Base-by-base conservation (phyloP, 805 yeast species). In the Suhomyces canberraensis region DNA sequence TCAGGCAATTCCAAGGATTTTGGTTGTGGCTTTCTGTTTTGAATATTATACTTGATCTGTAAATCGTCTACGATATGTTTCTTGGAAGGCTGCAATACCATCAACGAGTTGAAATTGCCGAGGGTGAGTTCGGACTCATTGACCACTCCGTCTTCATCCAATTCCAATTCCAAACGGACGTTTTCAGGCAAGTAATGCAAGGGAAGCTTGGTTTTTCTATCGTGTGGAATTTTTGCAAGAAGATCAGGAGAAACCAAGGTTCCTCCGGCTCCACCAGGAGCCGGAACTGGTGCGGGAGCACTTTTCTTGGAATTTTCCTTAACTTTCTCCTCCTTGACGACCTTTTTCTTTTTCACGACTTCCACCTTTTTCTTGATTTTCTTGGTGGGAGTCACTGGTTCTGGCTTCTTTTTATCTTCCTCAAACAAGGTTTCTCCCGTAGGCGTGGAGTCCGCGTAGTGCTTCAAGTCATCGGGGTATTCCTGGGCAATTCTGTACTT, bases 401-500 rank as follows among this genome's bases (percentile, higher is more conserved):
- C 11, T 3, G 25, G n/a, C n/a, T 20, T 30, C 29, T 25, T 29
- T 20, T 36, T 33, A 22, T 13, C 14, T 27, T 27, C 52, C 38
- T 57, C 54, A 29, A 44, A 56, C 7, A 48, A 41, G 11, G 53
- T 54, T 28, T 61, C 66, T 3, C 62, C 56, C 8, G 54, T 54
- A 9, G 61, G 60, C 4, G 68, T 62, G 4, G 66, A 51, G 11
- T 52, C 57, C 28, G 58, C 61, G 41, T 50, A 66, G 31, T 65
- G 69, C 40, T 64, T 65, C 38, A 81, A 59, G 38, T 78, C 75
- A 4, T 73, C 69, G 1, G 87, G 87, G 46, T 71, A 74, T 26
- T 71, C 80, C 13, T 70, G 66, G 8, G 82, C 74, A 14, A 87
- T 84, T 46, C 85, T 64, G 56, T 81, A 87, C 48, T 73, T 73